These are phyloP conservation scores for Blastobotrys arbuscula DNA, from an alignment of 1,139 yeast species.

Conservation along the genomic window DNA sequence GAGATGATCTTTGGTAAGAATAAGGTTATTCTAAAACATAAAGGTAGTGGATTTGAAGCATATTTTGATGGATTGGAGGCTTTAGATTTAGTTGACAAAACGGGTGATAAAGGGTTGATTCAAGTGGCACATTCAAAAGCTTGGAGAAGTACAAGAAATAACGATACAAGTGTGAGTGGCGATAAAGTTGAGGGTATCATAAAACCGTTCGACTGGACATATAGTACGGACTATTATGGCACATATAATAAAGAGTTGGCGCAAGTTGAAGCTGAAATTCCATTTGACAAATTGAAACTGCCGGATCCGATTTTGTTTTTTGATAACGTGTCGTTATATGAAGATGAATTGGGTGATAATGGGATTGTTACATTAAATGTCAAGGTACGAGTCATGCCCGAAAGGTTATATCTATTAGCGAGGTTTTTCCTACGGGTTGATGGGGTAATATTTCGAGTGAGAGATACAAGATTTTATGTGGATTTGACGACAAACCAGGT, in stretches of 20 bases:
- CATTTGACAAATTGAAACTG: constrained; percentile 58
- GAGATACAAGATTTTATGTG: constrained; percentile 78
- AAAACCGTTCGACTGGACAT: constrained; percentile 96
- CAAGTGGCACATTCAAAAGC: constrained; percentile 84
- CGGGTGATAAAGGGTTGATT: constrained; percentile 45
- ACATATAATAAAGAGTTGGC: not conserved
- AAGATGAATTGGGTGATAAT: constrained; percentile 94
- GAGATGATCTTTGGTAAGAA: constrained; percentile 98
- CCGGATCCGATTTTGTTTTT: constrained; percentile 86
- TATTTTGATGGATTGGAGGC: constrained; percentile 79
- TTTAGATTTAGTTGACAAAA: constrained; percentile 54
- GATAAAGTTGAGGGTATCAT: constrained; percentile 48
- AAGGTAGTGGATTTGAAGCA: constrained; percentile 41
- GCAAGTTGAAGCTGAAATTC: constrained; percentile 41
- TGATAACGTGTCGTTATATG: constrained; percentile 83
- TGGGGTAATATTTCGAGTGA: constrained; percentile 73
- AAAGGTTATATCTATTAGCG: constrained; percentile 63
- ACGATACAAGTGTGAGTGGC: constrained; percentile 26
- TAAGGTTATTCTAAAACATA: constrained; percentile 45
- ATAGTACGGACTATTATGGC: constrained; percentile 75
- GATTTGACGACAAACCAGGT: constrained; percentile 65
- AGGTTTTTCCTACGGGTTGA: constrained; percentile 86
- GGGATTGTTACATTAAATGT: constrained; percentile 76
- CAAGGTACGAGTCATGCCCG: constrained; percentile 85
- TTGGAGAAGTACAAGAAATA: constrained; percentile 66